phyloP scores from a whole-genome alignment of 2,329 filamentous ascomycete genomes.

The Colletotrichum musicola region DNA sequence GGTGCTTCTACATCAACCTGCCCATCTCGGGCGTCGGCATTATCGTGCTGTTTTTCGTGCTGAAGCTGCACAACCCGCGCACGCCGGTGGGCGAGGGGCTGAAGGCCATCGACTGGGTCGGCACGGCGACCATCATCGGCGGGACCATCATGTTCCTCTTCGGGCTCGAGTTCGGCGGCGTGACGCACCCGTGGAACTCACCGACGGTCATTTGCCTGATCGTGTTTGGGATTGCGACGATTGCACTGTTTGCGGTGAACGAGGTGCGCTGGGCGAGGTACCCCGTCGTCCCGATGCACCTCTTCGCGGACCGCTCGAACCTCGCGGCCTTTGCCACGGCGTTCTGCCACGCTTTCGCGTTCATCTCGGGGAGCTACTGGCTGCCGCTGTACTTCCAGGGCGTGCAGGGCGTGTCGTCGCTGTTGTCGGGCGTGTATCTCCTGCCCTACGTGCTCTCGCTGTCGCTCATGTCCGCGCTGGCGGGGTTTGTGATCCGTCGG shows the following conservation, averaged over 20 bases:
- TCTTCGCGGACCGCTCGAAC: constrained; percentile 70
- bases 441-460: constrained; percentile 70
- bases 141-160: constrained; percentile 78
- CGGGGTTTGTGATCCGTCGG: constrained; percentile 60
- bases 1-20: constrained; percentile 64
- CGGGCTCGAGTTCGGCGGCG: constrained; percentile 77
- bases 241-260: constrained; percentile 67
- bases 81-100: constrained; percentile 73
- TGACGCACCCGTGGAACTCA: constrained; percentile 71
- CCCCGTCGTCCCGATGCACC: constrained; percentile 75
- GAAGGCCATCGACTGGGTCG: constrained; percentile 71
- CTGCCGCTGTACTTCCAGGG: constrained; percentile 81
- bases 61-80: constrained; percentile 75
- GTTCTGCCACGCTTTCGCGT: constrained; percentile 66
- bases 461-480: constrained; percentile 56
- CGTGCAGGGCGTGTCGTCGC: constrained; percentile 70
- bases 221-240: constrained; percentile 67
- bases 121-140: constrained; percentile 72
- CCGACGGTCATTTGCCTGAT: constrained; percentile 72
- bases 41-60: constrained; percentile 69
- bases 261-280: constrained; percentile 74
- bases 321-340: constrained; percentile 65
- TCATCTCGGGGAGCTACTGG: constrained; percentile 77
- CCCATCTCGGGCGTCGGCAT: constrained; percentile 68
- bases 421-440: constrained; percentile 72